phyloP scores from a whole-genome alignment of 2,329 filamentous ascomycete species.

The Arthrobotrys sphaeroides region DNA sequence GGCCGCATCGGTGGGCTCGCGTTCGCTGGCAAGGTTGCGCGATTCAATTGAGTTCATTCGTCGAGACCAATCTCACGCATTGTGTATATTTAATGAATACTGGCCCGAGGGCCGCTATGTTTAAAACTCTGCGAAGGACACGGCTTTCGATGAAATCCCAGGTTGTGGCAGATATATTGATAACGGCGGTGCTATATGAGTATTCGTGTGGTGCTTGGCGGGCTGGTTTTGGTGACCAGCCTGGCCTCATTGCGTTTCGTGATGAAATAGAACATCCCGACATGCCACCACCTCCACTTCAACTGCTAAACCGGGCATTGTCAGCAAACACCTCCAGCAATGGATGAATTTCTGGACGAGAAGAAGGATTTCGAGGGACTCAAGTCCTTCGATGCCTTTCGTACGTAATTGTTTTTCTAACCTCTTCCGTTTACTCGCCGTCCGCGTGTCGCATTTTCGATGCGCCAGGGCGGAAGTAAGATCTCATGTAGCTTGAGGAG shows the following conservation, averaged over 20 bases:
- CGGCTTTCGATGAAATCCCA: not conserved
- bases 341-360: constrained; percentile 56
- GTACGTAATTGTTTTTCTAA: constrained; percentile 67
- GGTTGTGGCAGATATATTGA: constrained; percentile 12
- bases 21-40: constrained; percentile 61
- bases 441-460: not conserved
- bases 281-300: constrained; percentile 19
- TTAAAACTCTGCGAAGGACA: not conserved
- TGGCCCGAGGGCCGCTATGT: not conserved
- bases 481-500: not conserved
- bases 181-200: not conserved
- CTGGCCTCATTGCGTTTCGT: constrained; percentile 40
- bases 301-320: constrained; percentile 18
- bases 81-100: not conserved
- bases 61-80: not conserved
- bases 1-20: constrained; percentile 71
- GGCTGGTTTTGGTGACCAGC: constrained; percentile 34
- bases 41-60: constrained; percentile 13
- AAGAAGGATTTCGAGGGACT: constrained; percentile 65
- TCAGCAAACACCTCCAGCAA: constrained; percentile 18
- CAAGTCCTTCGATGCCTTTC: constrained; percentile 95
- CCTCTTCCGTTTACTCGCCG: not conserved
- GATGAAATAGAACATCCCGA: constrained; percentile 9
- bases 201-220: constrained; percentile 28
- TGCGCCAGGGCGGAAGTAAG: not conserved